Evolutionary conservation across 2,329 filamentous ascomycete species (phyloP), one percentile per base, ranked within the genome.

Genomic region (Fusarium verticillioides): DNA sequence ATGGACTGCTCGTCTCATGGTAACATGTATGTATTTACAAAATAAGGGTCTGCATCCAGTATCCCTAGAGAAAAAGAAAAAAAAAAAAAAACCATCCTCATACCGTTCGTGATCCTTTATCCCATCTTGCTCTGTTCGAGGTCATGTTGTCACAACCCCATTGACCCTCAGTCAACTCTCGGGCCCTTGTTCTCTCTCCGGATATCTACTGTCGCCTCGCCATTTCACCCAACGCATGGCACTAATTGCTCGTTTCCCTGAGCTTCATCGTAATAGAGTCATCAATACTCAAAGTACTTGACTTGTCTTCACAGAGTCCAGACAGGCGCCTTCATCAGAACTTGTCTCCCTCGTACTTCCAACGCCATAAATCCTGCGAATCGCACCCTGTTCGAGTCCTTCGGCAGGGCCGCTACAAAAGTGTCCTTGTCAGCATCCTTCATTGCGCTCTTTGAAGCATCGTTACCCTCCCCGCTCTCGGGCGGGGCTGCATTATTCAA

Each of bases 341-440:
- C 91, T 82, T 93, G 93, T 67, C 93, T 89, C 28, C 93, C 92
- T 71, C 92, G 86, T 12, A 96, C 93, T 82, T 95, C 93, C 37
- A 95, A 87, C 23, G 88, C 89, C 63, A 95, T 82, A 80, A 95
- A 96, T 9, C 91, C 92, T 4, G 93, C 91, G 80, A 95, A 93
- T 46, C 93, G 90, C 63, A 96, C 90, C 74, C 89, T 91, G 72
- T 79, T 84, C 39, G 81, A 75, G 58, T 89, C 87, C 78, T 86
- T 87, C 52, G 83, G 78, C 47, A 83, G 75, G 72, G 59, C 67
- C 47, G 80, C 81, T 84, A 78, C 61, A 72, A 79, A 70, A 60
- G 78, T 75, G 59, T 81, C 75, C 76, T 80, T 78, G 84, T 86
- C 82, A 85, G 83, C 82, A 82, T 78, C 78, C 67, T 56, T 77